Evolutionary conservation across 352 stramenopile species (phyloP).

Genomic region (Aphanomyces euteiches): DNA sequence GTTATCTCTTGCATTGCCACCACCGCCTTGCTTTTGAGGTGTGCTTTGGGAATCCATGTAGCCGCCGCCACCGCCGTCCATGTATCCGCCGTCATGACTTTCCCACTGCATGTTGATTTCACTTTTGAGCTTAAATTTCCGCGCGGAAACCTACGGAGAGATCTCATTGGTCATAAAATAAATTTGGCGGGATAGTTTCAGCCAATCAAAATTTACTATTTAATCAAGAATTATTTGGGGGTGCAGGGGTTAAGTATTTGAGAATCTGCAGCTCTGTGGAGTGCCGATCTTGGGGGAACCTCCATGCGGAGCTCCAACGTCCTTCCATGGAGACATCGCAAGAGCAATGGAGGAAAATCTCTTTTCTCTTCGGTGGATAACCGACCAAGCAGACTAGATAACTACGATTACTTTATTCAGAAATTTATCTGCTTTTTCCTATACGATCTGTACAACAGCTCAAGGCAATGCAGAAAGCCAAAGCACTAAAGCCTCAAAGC

Average conservation of each 20-base stretch:
- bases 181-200: slow-evolving; percentile 16
- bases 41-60: slow-evolving; percentile 30
- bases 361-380: too few species aligned
- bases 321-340: too few species aligned
- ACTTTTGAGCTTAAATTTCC: not conserved
- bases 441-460: slow-evolving; percentile 5
- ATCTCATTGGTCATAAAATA: slow-evolving; percentile 5
- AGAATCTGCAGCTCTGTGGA: too few species aligned
- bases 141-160: slow-evolving; percentile 11
- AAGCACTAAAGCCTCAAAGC: slow-evolving; percentile 30
- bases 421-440: slow-evolving; percentile 19
- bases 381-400: slow-evolving; percentile 10
- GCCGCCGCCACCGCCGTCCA: slow-evolving; percentile 21
- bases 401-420: slow-evolving; percentile 26
- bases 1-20: slow-evolving; percentile 42
- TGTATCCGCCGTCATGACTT: slow-evolving; percentile 29
- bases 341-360: too few species aligned
- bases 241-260: too few species aligned
- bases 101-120: slow-evolving; percentile 27
- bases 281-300: too few species aligned
- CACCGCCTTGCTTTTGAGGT: slow-evolving; percentile 33
- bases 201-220: slow-evolving; percentile 10
- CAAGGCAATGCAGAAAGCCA: slow-evolving; percentile 1
- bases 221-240: not conserved
- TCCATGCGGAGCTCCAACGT: too few species aligned